Percentiles rank a stretch among this genome's conserved stretches.
These are phyloP conservation scores for Pseudocercospora cruenta DNA, from an alignment of 2,329 filamentous ascomycete genomes.

Conservation along the genomic window DNA sequence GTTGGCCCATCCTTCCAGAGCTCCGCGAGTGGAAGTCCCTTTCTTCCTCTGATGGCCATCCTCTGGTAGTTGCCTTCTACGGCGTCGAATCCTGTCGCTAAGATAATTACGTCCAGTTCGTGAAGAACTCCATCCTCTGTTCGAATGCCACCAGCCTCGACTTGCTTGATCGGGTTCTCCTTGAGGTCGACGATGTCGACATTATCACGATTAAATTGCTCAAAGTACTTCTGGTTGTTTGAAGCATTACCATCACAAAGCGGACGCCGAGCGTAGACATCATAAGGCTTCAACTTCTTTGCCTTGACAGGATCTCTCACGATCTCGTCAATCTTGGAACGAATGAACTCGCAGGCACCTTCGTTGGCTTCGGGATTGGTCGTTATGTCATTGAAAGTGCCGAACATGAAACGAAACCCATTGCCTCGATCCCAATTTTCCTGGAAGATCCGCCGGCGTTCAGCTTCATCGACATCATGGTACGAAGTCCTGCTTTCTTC, in stretches of 20 bases:
- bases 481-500: conserved; percentile 33
- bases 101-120: conserved; percentile 49
- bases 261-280: conserved; percentile 52
- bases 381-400: conserved; percentile 58
- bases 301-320: conserved; percentile 54
- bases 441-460: conserved; percentile 55
- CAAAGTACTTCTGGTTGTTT: conserved; percentile 53
- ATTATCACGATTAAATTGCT: conserved; percentile 48
- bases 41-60: conserved; percentile 38
- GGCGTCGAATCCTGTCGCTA: conserved; percentile 52
- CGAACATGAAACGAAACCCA: conserved; percentile 61
- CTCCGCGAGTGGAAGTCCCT: conserved; percentile 36
- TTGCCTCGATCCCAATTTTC: conserved; percentile 52
- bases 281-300: conserved; percentile 57
- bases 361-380: conserved; percentile 53
- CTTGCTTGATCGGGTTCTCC: conserved; percentile 45
- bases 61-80: conserved; percentile 41
- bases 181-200: conserved; percentile 49
- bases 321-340: conserved; percentile 54
- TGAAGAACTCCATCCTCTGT: conserved; percentile 44
- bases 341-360: conserved; percentile 61
- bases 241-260: conserved; percentile 39
- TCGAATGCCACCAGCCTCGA: conserved; percentile 58
- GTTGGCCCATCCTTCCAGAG: conserved; percentile 39
- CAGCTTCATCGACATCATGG: conserved; percentile 32